Conservation (phyloP, 2,329 filamentous ascomycete species). For the Pseudogymnoascus sp. region DNA sequence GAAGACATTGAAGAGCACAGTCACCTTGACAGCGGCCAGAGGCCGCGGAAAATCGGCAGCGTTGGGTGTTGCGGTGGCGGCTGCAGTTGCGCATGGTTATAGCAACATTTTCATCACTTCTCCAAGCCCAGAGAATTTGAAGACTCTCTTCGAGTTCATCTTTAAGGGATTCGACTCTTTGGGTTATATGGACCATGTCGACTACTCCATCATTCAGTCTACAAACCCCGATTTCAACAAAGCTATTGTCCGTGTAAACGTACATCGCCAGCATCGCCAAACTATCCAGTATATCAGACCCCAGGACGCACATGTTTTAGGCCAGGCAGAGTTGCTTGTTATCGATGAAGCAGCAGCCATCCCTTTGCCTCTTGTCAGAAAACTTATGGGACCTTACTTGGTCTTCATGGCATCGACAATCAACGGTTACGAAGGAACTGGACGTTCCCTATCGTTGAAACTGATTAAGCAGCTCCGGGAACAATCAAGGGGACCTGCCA, state of each 20-base stretch:
- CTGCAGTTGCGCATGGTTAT: constrained; percentile 90
- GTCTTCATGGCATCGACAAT: constrained; percentile 99
- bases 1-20: constrained; percentile 89
- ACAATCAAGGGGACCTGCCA: constrained; percentile 63
- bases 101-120: constrained; percentile 99
- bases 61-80: constrained; percentile 85
- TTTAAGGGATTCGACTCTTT: constrained; percentile 97
- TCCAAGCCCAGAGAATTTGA: constrained; percentile 94
- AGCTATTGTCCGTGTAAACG: constrained; percentile 92
- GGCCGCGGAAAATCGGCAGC: constrained; percentile 96
- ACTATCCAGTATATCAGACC: constrained; percentile 98
- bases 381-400: constrained; percentile 91
- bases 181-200: constrained; percentile 86
- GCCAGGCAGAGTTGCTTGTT: constrained; percentile 88
- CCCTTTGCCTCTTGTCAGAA: constrained; percentile 80
- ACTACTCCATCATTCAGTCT: constrained; percentile 96
- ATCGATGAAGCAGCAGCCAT: constrained; percentile 98
- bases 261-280: constrained; percentile 88
- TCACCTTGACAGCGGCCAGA: constrained; percentile 85
- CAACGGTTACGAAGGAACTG: constrained; percentile 96
- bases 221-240: constrained; percentile 99
- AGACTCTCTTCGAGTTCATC: constrained; percentile 95
- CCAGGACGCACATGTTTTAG: constrained; percentile 88
- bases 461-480: constrained; percentile 94
- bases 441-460: constrained; percentile 87